Percentiles rank a stretch among this genome's conserved stretches.
These are phyloP conservation scores for Arthrobotrys sphaeroides DNA, from an alignment of 2,329 filamentous ascomycete genomes.

Conservation along the genomic window DNA sequence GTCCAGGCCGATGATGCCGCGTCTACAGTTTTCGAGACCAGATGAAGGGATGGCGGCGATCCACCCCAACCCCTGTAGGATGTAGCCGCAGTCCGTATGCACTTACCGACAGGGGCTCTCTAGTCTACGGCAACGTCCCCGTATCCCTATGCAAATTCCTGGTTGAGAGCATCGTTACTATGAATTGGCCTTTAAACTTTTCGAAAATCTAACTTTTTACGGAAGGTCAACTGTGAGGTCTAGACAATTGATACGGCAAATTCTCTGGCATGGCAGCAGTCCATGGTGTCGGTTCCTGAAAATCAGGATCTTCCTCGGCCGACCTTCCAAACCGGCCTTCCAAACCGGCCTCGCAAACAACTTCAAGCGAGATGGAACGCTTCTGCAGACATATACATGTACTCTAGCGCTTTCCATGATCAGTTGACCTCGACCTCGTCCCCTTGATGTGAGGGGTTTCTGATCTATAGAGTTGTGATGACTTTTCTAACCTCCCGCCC, in stretches of 20 bases:
- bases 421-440: background rate
- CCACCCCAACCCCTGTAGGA: constrained; percentile 7
- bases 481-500: background rate
- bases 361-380: constrained; percentile 14
- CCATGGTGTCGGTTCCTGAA: constrained; percentile 29
- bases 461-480: background rate
- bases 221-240: constrained; percentile 34
- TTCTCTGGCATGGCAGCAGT: background rate
- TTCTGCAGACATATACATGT: constrained; percentile 3
- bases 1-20: constrained; percentile 24
- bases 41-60: constrained; percentile 5
- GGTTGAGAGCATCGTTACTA: constrained; percentile 14
- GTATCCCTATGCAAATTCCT: constrained; percentile 20
- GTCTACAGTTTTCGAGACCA: background rate
- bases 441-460: constrained; percentile 5
- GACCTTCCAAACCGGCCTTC: constrained; percentile 37
- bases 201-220: constrained; percentile 1
- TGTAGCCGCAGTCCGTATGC: constrained; percentile 13
- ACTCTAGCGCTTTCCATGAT: constrained; percentile 20
- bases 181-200: constrained; percentile 23
- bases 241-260: constrained; percentile 11
- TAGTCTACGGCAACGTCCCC: constrained; percentile 16
- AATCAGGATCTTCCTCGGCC: background rate
- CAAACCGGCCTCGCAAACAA: constrained; percentile 8
- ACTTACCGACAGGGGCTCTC: background rate